These are phyloP conservation scores for Thyridium curvatum DNA, from an alignment of 2,329 filamentous ascomycete species.

Conservation along the genomic window DNA sequence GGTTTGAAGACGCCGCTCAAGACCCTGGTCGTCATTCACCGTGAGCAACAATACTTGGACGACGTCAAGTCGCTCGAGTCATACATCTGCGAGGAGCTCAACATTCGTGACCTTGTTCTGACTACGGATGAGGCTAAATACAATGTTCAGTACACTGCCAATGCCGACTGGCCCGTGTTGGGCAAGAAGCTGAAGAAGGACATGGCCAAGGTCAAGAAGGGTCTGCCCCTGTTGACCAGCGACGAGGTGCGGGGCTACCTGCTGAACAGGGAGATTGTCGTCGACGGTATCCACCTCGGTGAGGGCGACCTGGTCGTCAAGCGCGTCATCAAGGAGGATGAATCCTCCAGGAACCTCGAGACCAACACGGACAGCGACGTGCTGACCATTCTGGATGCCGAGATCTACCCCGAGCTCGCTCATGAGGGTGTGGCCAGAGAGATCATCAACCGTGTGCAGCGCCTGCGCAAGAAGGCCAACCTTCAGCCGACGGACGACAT, in stretches of 20 bases:
- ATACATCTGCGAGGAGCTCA: slow-evolving; percentile 91
- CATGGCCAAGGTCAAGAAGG: slow-evolving; percentile 84
- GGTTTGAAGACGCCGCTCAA: slow-evolving; percentile 88
- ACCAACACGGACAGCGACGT: slow-evolving; percentile 86
- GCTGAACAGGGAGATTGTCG: slow-evolving; percentile 63
- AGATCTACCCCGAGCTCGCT: slow-evolving; percentile 74
- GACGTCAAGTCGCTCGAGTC: slow-evolving; percentile 78
- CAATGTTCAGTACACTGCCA: slow-evolving; percentile 84
- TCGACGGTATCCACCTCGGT: slow-evolving; percentile 80
- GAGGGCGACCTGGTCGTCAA: slow-evolving; percentile 80
- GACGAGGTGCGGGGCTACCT: slow-evolving; percentile 78
- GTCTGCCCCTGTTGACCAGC: slow-evolving; percentile 70
- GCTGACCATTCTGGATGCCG: slow-evolving; percentile 75
- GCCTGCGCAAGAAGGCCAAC: slow-evolving; percentile 87
- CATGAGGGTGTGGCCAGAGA: slow-evolving; percentile 87
- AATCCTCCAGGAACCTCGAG: slow-evolving; percentile 65
- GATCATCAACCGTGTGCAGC: slow-evolving; percentile 88
- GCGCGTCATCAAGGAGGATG: slow-evolving; percentile 67
- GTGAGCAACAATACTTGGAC: slow-evolving; percentile 73
- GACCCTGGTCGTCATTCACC: slow-evolving; percentile 82
- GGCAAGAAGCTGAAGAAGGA: slow-evolving; percentile 98
- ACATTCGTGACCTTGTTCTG: slow-evolving; percentile 77
- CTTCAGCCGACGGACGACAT: slow-evolving; percentile 89
- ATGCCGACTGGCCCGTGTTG: slow-evolving; percentile 86
- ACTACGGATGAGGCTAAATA: slow-evolving; percentile 85